Evolutionary conservation across 768 basidiomycete genomes (phyloP).

Genomic region (Lactifluus subvellereus): DNA sequence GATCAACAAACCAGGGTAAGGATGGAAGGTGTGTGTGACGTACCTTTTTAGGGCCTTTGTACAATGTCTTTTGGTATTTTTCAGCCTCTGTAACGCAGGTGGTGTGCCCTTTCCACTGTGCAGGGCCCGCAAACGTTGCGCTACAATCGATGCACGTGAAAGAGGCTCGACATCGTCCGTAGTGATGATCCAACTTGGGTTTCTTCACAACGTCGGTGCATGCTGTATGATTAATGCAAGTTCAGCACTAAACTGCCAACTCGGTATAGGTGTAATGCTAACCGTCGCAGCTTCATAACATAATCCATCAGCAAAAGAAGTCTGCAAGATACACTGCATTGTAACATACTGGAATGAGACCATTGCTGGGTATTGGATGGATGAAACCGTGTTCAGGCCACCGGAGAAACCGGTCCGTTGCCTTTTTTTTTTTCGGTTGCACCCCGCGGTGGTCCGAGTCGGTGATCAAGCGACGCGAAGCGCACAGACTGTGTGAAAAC

Average conservation of each 20-base stretch:
- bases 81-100: slow-evolving; percentile 86
- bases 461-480: no score
- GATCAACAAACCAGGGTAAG: slow-evolving; percentile 11
- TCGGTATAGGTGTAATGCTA: neutral
- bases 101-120: slow-evolving; percentile 77
- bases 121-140: slow-evolving; percentile 70
- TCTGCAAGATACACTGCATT: slow-evolving; percentile 23
- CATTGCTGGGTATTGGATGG: slow-evolving; percentile 4
- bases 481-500: no score
- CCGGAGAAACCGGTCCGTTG: neutral
- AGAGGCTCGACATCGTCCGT: slow-evolving; percentile 51
- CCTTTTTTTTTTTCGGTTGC: no score
- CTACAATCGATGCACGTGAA: slow-evolving; percentile 88
- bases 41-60: slow-evolving; percentile 69
- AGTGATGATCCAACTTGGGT: slow-evolving; percentile 84
- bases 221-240: slow-evolving; percentile 34
- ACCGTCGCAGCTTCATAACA: slow-evolving; percentile 25
- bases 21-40: slow-evolving; percentile 14
- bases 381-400: no score
- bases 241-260: neutral
- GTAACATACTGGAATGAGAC: slow-evolving; percentile 25
- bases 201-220: slow-evolving; percentile 90
- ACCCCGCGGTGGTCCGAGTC: no score
- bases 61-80: slow-evolving; percentile 85
- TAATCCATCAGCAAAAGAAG: slow-evolving; percentile 3